A percentile compares a stretch with the other conserved stretches of the same genome.
Conservation (phyloP, 73 alveolate genomes). For the Paramecium sexaurelia region DNA sequence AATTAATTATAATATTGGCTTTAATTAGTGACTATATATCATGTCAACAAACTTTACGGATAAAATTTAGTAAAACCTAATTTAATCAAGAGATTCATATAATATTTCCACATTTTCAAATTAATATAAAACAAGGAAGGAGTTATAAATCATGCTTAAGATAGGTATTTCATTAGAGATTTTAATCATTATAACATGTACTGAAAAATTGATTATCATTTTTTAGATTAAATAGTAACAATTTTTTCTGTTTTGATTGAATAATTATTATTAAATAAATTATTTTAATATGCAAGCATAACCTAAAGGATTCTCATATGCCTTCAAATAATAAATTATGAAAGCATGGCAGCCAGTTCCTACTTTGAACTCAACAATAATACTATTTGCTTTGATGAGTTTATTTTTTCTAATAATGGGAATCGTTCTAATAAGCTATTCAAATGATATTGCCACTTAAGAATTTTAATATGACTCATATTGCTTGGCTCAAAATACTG, state of each 20-base stretch:
- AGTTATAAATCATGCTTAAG: no score
- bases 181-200: no score
- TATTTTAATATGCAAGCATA: not conserved
- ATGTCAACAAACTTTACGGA: not conserved
- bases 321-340: constrained; percentile 31
- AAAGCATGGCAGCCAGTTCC: constrained; percentile 69
- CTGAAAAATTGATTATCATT: no score
- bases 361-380: constrained; percentile 54
- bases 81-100: no score
- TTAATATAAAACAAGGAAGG: no score
- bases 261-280: not conserved
- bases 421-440: constrained; percentile 67
- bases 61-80: not conserved
- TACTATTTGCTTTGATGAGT: constrained; percentile 68
- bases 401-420: constrained; percentile 78
- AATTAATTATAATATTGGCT: not conserved
- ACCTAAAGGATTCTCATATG: constrained; percentile 28
- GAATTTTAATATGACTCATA: constrained; percentile 71
- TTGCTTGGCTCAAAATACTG: not conserved
- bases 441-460: constrained; percentile 63
- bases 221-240: not conserved
- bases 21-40: no score
- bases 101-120: no score
- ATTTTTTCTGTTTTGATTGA: not conserved
- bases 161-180: no score